These are phyloP conservation scores for Pholiota conissans DNA, from an alignment of 768 basidiomycete species.

Conservation along the genomic window DNA sequence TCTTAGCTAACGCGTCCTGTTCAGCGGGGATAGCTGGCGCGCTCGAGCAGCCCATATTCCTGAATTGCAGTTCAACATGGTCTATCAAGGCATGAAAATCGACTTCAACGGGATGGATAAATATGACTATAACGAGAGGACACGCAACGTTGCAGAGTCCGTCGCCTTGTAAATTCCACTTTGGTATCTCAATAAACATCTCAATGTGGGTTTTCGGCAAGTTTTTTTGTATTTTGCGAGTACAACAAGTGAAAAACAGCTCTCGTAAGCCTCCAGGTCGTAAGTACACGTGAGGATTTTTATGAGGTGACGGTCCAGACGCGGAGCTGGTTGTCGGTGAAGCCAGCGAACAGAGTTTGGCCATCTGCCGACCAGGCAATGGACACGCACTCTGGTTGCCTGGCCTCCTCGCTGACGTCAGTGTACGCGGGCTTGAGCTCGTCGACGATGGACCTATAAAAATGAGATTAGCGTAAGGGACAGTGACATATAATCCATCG, in stretches of 20 bases:
- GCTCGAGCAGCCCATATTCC: conserved; percentile 67
- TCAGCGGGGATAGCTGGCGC: conserved; percentile 82
- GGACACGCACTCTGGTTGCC: conserved; percentile 91
- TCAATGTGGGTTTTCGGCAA: conserved; percentile 28
- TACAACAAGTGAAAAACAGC: conserved; percentile 24
- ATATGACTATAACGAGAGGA: conserved; percentile 66
- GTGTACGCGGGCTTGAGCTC: conserved; percentile 96
- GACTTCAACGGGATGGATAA: conserved; percentile 77
- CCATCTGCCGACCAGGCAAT: conserved; percentile 99
- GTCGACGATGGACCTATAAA: conserved; percentile 87
- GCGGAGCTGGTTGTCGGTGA: conserved; percentile 92
- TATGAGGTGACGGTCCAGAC: conserved; percentile 85
- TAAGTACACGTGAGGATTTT: conserved; percentile 29
- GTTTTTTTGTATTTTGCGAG: conserved; percentile 32
- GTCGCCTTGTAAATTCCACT: conserved; percentile 3
- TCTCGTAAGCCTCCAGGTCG: conserved; percentile 18
- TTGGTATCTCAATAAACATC: neutral
- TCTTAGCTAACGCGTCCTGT: neutral
- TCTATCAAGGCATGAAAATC: conserved; percentile 59
- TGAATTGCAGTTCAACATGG: conserved; percentile 72
- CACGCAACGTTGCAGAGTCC: conserved; percentile 64
- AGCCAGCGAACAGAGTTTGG: conserved; percentile 95
- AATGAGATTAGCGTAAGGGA: conserved; percentile 2
- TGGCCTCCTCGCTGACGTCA: conserved; percentile 67
- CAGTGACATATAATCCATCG: neutral